phyloP scores from a whole-genome alignment of 2,329 filamentous ascomycete genomes.

The Apiospora hydei region DNA sequence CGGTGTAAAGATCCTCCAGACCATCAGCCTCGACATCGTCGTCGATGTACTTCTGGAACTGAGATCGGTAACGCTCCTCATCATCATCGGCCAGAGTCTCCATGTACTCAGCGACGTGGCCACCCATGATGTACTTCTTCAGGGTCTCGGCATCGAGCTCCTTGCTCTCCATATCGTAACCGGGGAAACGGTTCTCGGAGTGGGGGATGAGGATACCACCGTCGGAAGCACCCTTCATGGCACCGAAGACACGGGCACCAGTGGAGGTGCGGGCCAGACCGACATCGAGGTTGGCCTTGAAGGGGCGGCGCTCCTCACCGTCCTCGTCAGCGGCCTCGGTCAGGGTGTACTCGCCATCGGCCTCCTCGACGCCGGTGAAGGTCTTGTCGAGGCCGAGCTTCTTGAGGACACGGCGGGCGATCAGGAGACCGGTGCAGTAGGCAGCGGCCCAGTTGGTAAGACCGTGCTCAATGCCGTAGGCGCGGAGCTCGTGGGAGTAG shows the following conservation, averaged over 20 bases:
- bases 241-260: constrained; percentile 97
- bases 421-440: constrained; percentile 94
- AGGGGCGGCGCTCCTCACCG: constrained; percentile 93
- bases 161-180: constrained; percentile 96
- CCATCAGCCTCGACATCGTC: constrained; percentile 96
- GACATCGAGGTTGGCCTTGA: constrained; percentile 99
- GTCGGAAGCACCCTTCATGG: constrained; percentile 99
- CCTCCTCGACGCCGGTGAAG: constrained; percentile 96
- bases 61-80: constrained; percentile 98
- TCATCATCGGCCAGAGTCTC: constrained; percentile 99
- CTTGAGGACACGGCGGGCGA: constrained; percentile 94
- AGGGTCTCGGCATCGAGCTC: constrained; percentile 97
- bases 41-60: constrained; percentile 98
- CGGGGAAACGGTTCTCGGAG: constrained; percentile 99
- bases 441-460: constrained; percentile 99
- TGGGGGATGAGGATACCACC: constrained; percentile 96
- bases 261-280: constrained; percentile 97
- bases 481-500: constrained; percentile 97
- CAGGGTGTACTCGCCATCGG: constrained; percentile 93
- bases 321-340: constrained; percentile 93
- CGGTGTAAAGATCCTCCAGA: constrained; percentile 94
- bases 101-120: constrained; percentile 99
- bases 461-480: constrained; percentile 97
- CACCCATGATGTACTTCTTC: constrained; percentile 99
- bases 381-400: constrained; percentile 95